phyloP scores from a whole-genome alignment of 2,329 filamentous ascomycete genomes.

The Trichophyton mentagrophytes region DNA sequence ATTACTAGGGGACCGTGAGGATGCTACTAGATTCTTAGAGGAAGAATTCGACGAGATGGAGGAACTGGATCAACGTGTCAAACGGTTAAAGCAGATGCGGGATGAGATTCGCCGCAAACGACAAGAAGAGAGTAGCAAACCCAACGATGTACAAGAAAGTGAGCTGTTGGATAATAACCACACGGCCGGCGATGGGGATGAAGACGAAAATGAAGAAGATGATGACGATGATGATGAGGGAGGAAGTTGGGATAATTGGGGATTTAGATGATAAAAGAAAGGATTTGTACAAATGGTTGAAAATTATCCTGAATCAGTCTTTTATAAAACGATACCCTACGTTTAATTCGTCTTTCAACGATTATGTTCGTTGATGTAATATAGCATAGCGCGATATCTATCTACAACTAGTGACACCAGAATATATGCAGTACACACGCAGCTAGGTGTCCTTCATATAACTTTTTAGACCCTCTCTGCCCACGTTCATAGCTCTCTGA shows the following conservation, averaged over 20 bases:
- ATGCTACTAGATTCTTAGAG: slow-evolving; percentile 59
- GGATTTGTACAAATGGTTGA: no score
- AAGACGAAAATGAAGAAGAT: slow-evolving; percentile 19
- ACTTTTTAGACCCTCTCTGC: slow-evolving; percentile 31
- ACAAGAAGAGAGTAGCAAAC: slow-evolving; percentile 18
- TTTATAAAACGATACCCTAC: not conserved
- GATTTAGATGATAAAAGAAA: slow-evolving; percentile 16
- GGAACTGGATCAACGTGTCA: slow-evolving; percentile 59
- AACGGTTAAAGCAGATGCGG: slow-evolving; percentile 54
- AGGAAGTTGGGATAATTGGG: slow-evolving; percentile 35
- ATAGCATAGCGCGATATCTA: not conserved
- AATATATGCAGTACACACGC: not conserved
- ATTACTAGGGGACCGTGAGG: slow-evolving; percentile 58
- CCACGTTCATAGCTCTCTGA: slow-evolving; percentile 32
- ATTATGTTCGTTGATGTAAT: not conserved
- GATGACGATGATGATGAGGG: slow-evolving; percentile 38
- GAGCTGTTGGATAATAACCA: slow-evolving; percentile 43
- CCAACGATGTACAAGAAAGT: slow-evolving; percentile 21
- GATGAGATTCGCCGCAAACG: slow-evolving; percentile 46
- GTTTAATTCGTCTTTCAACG: not conserved
- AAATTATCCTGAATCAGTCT: not conserved
- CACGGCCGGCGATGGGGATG: slow-evolving; percentile 38
- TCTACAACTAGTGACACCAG: not conserved
- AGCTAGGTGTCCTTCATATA: slow-evolving; percentile 7
- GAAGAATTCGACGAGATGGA: slow-evolving; percentile 77